Evolutionary conservation across 495 filamentous ascomycete genomes (phyloP).

Genomic region (Hypoxylon trugodes): DNA sequence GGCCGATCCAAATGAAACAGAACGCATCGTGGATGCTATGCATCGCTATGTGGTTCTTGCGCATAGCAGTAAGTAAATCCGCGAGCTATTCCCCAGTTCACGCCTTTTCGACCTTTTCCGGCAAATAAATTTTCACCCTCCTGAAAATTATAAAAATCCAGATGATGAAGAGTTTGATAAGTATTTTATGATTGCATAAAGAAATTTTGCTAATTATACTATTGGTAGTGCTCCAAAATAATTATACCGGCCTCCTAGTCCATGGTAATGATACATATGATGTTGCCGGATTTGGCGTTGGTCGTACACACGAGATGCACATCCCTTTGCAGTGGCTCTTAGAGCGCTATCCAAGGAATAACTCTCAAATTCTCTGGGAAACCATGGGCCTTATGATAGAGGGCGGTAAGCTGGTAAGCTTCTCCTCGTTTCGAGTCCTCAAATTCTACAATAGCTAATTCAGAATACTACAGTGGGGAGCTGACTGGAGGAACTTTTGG

Average conservation of each 20-base stretch:
- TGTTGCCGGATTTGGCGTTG: slow-evolving; percentile 26
- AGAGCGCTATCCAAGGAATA: slow-evolving; percentile 48
- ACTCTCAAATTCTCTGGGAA: slow-evolving; percentile 44
- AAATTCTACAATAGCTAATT: neutral
- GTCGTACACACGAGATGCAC: slow-evolving; percentile 44
- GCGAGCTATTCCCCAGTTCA: too few relatives aligned
- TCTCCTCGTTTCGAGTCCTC: neutral
- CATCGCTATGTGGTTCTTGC: slow-evolving; percentile 50
- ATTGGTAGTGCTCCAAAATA: slow-evolving; percentile 40
- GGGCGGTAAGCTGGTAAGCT: slow-evolving; percentile 15
- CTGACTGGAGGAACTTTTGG: slow-evolving; percentile 35
- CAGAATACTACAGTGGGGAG: slow-evolving; percentile 13
- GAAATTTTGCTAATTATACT: neutral
- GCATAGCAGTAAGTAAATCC: slow-evolving; percentile 49
- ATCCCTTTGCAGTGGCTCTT: slow-evolving; percentile 60
- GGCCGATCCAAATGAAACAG: slow-evolving; percentile 50
- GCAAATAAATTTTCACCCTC: neutral
- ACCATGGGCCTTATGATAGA: slow-evolving; percentile 42
- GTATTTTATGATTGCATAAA: too few relatives aligned
- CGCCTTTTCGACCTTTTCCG: neutral
- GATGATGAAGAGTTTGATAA: neutral
- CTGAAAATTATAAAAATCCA: neutral
- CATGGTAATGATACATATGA: slow-evolving; percentile 33
- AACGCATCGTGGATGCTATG: slow-evolving; percentile 48
- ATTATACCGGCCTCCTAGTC: slow-evolving; percentile 27